Evolutionary conservation across 2,329 filamentous ascomycete species (phyloP), one percentile per base, ranked within the genome.

Genomic region (Trichophyton benhamiae): DNA sequence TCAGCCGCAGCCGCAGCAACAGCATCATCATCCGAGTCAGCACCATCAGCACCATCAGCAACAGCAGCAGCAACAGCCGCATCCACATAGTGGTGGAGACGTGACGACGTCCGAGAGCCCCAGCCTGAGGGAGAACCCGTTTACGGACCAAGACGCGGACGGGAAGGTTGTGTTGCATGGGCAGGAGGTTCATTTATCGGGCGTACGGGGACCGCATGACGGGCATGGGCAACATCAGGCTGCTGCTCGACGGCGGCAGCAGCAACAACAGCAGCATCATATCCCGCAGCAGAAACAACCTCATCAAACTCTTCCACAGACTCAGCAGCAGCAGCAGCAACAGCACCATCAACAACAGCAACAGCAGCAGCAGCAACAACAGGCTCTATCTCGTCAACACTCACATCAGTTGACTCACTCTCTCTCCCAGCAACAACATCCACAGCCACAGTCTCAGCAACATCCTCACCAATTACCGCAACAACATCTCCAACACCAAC

Each of bases 401-500:
- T 17, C 36, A 27, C 57, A 59, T 8, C 49, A 55, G 42, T 44
- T 57, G 38, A 38, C 42, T 8, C 59, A 61, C 7, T 22, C 42
- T 11, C 59, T 38, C 27, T 38, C 33, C 25, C 59, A 61, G 42
- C 57, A 59, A 22, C 60, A 61, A 9, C 61, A 58, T 17, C 52
- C 49, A 11, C 63, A 60, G 11, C 60, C 41, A 5, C 41, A 62
- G 36, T 57, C 62, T 17, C 57, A 46, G 15, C 62, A 62, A 30
- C 61, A 62, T 13, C 60, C 62, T 17, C 60, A 60, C 33, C 33
- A 36, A 36, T 36, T 36, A 11, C 60, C 48, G 30, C 61, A 55
- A 6, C 61, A 62, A 13, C 57, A 60, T 3, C 61, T 58, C 11
- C 63, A 63, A 25, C 64, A 64, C 20, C 62, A 62, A 13, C 61